These are phyloP conservation scores for Pilobolus umbonatus DNA, from an alignment of 192 early-diverging fungal genomes.

Conservation along the genomic window DNA sequence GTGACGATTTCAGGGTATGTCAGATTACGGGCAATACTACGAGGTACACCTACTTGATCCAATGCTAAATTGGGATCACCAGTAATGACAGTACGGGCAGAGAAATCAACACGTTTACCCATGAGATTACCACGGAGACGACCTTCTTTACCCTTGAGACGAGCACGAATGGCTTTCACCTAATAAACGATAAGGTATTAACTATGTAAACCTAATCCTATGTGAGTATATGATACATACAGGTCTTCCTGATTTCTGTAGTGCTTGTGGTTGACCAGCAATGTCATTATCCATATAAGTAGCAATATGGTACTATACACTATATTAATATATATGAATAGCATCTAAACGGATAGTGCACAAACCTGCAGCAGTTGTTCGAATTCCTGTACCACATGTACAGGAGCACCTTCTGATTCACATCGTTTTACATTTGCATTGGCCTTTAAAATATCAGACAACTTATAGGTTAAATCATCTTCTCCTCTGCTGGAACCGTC, in stretches of 20 bases:
- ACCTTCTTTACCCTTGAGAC: constrained; percentile 99
- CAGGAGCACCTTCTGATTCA: constrained; percentile 83
- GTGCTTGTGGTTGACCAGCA: constrained; percentile 82
- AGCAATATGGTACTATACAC: constrained; percentile 78
- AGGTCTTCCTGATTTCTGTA: constrained; percentile 91
- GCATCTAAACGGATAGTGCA: not conserved
- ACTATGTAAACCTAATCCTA: not conserved
- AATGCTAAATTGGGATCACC: constrained; percentile 97
- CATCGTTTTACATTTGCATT: constrained; percentile 78
- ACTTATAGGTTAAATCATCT: constrained; percentile 96
- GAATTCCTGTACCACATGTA: constrained; percentile 84
- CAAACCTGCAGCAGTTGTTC: constrained; percentile 69
- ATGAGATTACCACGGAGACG: constrained; percentile 98
- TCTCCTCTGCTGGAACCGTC: constrained; percentile 83
- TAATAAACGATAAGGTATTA: constrained; percentile 37
- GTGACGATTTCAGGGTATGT: constrained; percentile 98
- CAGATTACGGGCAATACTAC: constrained; percentile 93
- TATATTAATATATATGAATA: not conserved
- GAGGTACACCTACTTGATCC: constrained; percentile 97
- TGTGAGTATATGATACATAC: too few relatives aligned
- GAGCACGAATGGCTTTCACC: constrained; percentile 92
- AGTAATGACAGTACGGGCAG: constrained; percentile 98
- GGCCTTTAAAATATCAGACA: constrained; percentile 90
- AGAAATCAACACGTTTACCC: constrained; percentile 99
- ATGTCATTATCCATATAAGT: constrained; percentile 98